These are phyloP conservation scores for Anisodus acutangulus DNA, from an alignment of 257 asterid species.

Conservation along the genomic window DNA sequence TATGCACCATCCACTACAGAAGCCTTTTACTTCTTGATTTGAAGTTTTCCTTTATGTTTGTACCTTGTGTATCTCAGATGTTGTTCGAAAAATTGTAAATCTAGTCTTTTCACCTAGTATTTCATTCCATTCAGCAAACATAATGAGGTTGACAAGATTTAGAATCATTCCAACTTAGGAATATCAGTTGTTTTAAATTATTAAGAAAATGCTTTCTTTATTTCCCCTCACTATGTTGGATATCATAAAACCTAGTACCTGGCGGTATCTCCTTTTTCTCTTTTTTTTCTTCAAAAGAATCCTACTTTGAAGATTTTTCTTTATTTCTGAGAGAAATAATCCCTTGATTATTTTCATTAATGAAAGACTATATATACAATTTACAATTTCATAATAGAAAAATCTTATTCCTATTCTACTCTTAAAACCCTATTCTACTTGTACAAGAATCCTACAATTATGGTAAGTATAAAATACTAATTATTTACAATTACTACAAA, in stretches of 20 bases:
- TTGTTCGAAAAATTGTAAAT: neutral
- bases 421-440: too few species aligned
- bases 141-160: neutral
- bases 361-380: too few species aligned
- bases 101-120: neutral
- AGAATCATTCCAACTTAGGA: neutral
- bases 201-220: neutral
- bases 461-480: too few species aligned
- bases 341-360: too few species aligned
- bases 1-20: neutral
- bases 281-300: neutral
- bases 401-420: too few species aligned
- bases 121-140: neutral
- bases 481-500: too few species aligned
- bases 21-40: neutral
- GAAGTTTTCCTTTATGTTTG: neutral
- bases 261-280: neutral
- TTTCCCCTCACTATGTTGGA: neutral
- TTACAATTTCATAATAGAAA: too few species aligned
- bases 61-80: constrained; percentile 14
- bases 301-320: constrained; percentile 7
- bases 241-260: neutral
- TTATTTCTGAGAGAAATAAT: too few species aligned
- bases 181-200: neutral
- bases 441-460: too few species aligned